phyloP scores from a whole-genome alignment of 345 rosid species.

The Melaleuca quinquenervia region DNA sequence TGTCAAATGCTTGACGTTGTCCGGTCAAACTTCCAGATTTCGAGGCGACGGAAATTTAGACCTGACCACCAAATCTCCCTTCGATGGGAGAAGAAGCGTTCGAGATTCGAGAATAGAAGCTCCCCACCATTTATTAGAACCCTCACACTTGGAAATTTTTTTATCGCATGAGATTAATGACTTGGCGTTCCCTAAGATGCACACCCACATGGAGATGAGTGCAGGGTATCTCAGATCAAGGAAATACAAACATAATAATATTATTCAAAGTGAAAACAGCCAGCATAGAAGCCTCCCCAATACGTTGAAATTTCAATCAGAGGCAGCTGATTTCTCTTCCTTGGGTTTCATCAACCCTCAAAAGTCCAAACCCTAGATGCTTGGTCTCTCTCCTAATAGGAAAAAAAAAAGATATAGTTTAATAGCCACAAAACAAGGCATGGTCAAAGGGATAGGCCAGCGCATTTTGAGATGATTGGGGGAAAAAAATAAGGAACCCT shows the following conservation, averaged over 20 bases:
- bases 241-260: not conserved
- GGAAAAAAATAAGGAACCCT: not conserved
- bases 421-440: not conserved
- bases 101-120: slow-evolving; percentile 47
- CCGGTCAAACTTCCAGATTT: not conserved
- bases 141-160: not conserved
- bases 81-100: slow-evolving; percentile 1
- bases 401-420: not conserved
- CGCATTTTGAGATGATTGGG: not conserved
- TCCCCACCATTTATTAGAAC: not conserved
- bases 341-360: slow-evolving; percentile 15
- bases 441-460: not conserved
- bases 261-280: not conserved
- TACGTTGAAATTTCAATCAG: slow-evolving; percentile 16
- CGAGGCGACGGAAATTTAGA: not conserved
- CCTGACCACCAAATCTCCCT: not conserved
- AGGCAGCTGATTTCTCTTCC: not conserved
- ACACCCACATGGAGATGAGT: slow-evolving; percentile 30
- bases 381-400: not conserved
- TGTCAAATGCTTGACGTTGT: not conserved
- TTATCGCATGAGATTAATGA: slow-evolving; percentile 1
- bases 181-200: slow-evolving; percentile 1
- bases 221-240: slow-evolving; percentile 30
- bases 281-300: slow-evolving; percentile 13
- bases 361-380: slow-evolving; percentile 7